Conservation (phyloP, 2,329 filamentous ascomycete species). For the Tetracladium maxilliforme region DNA sequence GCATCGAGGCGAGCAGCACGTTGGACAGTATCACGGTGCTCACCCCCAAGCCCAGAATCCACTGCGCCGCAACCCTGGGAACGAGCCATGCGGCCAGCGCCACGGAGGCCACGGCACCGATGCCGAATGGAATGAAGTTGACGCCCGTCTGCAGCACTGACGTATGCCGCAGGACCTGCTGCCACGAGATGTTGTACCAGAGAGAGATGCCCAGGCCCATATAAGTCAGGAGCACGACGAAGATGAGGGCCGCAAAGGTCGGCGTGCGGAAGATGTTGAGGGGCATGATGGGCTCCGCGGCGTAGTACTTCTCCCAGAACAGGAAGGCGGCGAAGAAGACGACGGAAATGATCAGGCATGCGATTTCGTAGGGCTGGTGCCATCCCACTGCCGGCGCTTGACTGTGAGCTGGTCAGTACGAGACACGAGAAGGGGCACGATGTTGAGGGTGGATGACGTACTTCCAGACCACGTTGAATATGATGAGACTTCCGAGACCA, state of each 20-base stretch:
- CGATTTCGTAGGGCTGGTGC: conserved; percentile 24
- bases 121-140: conserved; percentile 69
- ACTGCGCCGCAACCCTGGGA: conserved; percentile 27
- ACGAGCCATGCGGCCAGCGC: conserved; percentile 27
- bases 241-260: conserved; percentile 24
- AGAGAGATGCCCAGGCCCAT: conserved; percentile 30
- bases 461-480: conserved; percentile 38
- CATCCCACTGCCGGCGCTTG: conserved; percentile 30
- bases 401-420: conserved; percentile 1
- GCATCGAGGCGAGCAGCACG: conserved; percentile 26
- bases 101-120: conserved; percentile 65
- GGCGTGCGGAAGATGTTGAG: conserved; percentile 26
- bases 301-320: conserved; percentile 24
- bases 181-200: conserved; percentile 31
- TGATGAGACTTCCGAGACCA: conserved; percentile 21
- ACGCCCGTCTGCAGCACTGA: conserved; percentile 26
- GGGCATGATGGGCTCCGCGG: conserved; percentile 27
- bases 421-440: neutral
- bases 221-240: conserved; percentile 27
- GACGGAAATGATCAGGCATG: conserved; percentile 19
- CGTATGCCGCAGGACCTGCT: conserved; percentile 24
- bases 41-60: conserved; percentile 28
- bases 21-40: conserved; percentile 13
- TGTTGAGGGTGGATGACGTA: no score
- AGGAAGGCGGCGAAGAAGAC: conserved; percentile 15